Evolutionary conservation across 306 rosid genomes (phyloP).

Genomic region (Vigna reflexopilosa): DNA sequence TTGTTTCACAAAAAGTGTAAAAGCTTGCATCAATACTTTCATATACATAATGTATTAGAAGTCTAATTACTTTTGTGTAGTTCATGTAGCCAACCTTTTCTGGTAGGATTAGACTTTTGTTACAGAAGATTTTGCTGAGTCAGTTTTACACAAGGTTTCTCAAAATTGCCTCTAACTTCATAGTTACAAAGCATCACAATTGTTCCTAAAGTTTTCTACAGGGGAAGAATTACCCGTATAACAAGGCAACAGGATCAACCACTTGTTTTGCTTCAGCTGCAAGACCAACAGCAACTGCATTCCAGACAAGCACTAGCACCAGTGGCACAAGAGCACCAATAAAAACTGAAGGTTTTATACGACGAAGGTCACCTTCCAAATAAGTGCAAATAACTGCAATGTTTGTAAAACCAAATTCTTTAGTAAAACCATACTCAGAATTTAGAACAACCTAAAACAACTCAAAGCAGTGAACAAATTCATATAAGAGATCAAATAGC

Average conservation of each 20-base stretch:
- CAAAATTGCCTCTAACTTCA: not conserved
- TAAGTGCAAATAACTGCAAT: constrained; percentile 83
- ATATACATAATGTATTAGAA: not conserved
- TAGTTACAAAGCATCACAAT: not conserved
- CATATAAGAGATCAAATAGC: no score
- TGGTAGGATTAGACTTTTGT: not conserved
- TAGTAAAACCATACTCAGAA: not conserved
- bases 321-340: constrained; percentile 74
- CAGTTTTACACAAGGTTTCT: not conserved
- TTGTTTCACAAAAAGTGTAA: not conserved
- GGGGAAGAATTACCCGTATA: constrained; percentile 57
- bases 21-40: constrained; percentile 7
- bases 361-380: constrained; percentile 69
- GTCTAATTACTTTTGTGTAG: not conserved
- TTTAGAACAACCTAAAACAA: no score
- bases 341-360: constrained; percentile 66
- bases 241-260: constrained; percentile 69
- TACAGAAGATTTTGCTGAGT: not conserved
- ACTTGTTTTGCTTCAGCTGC: constrained; percentile 55
- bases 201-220: not conserved
- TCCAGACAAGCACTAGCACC: constrained; percentile 71
- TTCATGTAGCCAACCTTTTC: not conserved
- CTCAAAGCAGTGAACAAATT: no score
- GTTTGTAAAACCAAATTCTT: not conserved
- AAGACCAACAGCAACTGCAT: constrained; percentile 68